phyloP scores from a whole-genome alignment of 768 basidiomycete genomes.

The Cystobasidium ongulense region DNA sequence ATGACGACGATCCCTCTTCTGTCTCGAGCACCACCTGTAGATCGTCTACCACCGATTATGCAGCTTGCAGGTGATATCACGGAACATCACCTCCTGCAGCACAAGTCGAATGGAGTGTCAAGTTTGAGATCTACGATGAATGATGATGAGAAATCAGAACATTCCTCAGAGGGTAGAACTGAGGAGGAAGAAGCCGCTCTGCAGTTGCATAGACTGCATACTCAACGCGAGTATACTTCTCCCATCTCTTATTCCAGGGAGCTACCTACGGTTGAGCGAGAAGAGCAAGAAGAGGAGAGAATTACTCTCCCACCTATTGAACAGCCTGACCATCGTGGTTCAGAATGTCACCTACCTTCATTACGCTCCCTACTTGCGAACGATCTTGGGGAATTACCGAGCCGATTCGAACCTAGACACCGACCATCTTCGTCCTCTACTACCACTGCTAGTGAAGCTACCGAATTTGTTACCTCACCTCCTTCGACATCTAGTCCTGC shows the following conservation, averaged over 20 bases:
- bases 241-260: background rate
- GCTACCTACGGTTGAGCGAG: background rate
- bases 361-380: constrained; percentile 18
- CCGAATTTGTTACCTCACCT: background rate
- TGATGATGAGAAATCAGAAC: background rate
- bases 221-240: background rate
- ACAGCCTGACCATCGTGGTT: background rate
- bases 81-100: background rate
- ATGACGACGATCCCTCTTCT: constrained; percentile 15
- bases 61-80: background rate
- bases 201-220: background rate
- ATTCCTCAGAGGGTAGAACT: background rate
- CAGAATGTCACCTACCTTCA: constrained; percentile 23
- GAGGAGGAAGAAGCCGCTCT: background rate
- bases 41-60: background rate
- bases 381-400: background rate
- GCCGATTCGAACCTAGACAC: background rate
- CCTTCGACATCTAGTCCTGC: background rate
- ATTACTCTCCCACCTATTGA: constrained; percentile 8
- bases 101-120: constrained; percentile 5
- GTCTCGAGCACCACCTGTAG: constrained; percentile 19
- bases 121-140: constrained; percentile 29
- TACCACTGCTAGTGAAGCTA: background rate
- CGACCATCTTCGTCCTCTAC: background rate
- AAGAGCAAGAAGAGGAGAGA: background rate